phyloP scores from a whole-genome alignment of 2,329 filamentous ascomycete species.

The Fusarium sp. region DNA sequence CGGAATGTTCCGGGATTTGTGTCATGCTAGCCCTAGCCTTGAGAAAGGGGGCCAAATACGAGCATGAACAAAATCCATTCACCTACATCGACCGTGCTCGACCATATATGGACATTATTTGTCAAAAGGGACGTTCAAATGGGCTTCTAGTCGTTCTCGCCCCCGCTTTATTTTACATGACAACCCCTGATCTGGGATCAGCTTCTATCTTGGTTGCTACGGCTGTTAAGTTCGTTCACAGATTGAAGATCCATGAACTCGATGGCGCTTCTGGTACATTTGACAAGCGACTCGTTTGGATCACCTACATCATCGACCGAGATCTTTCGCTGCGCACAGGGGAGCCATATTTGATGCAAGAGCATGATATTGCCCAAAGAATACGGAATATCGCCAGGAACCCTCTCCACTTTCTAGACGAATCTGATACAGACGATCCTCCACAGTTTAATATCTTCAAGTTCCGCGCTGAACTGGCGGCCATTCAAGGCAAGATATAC shows the following conservation, averaged over 20 bases:
- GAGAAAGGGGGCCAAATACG: neutral
- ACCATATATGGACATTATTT: constrained; percentile 12
- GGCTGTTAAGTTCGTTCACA: constrained; percentile 21
- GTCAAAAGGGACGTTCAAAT: neutral
- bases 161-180: neutral
- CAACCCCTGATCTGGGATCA: neutral
- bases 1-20: neutral
- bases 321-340: neutral
- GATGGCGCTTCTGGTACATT: neutral
- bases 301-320: constrained; percentile 27
- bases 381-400: neutral
- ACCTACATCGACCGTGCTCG: neutral
- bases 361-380: constrained; percentile 13
- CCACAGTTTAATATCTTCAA: neutral
- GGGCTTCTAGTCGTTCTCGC: constrained; percentile 19
- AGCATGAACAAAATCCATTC: neutral
- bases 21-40: constrained; percentile 23
- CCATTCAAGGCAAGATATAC: constrained; percentile 27
- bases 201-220: constrained; percentile 1
- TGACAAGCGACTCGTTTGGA: constrained; percentile 14
- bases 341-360: constrained; percentile 22
- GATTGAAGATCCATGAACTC: neutral
- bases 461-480: neutral
- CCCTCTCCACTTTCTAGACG: too few relatives aligned
- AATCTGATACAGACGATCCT: fast-evolving